These are phyloP conservation scores for Wallacemonas sp. DNA, from an alignment of 208 protist genomes.

Conservation along the genomic window DNA sequence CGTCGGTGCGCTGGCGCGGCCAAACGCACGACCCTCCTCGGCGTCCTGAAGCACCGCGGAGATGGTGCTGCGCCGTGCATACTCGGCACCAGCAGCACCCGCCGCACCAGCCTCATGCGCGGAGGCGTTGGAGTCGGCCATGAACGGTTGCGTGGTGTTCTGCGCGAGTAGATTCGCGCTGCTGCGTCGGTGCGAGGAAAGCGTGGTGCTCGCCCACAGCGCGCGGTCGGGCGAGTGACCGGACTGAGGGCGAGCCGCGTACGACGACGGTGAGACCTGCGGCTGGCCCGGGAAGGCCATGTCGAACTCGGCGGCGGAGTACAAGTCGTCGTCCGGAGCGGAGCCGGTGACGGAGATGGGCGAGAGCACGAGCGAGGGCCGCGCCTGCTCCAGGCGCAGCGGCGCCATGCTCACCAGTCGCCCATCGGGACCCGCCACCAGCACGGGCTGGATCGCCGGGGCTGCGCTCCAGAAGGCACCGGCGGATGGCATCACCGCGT, in stretches of 20 bases:
- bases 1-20: not conserved
- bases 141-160: slow-evolving; percentile 16
- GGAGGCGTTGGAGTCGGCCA: not conserved
- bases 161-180: not conserved
- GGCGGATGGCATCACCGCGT: slow-evolving; percentile 16
- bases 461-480: slow-evolving; percentile 15
- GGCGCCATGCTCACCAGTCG: slow-evolving; percentile 14
- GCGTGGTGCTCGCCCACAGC: slow-evolving; percentile 14
- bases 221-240: not conserved
- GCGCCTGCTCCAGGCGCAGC: slow-evolving; percentile 7
- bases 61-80: slow-evolving; percentile 15
- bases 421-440: slow-evolving; percentile 7
- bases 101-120: not conserved
- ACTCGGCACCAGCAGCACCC: not conserved
- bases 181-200: slow-evolving; percentile 13
- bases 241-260: not conserved
- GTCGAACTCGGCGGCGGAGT: slow-evolving; percentile 13
- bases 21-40: not conserved
- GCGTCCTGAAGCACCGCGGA: slow-evolving; percentile 11
- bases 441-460: slow-evolving; percentile 12
- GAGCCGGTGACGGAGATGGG: slow-evolving; percentile 7
- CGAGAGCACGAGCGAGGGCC: slow-evolving; percentile 1
- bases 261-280: not conserved
- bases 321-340: slow-evolving; percentile 17
- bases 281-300: no score